phyloP scores from a whole-genome alignment of 2,329 filamentous ascomycete genomes.

The Bipolaris sorokiniana region DNA sequence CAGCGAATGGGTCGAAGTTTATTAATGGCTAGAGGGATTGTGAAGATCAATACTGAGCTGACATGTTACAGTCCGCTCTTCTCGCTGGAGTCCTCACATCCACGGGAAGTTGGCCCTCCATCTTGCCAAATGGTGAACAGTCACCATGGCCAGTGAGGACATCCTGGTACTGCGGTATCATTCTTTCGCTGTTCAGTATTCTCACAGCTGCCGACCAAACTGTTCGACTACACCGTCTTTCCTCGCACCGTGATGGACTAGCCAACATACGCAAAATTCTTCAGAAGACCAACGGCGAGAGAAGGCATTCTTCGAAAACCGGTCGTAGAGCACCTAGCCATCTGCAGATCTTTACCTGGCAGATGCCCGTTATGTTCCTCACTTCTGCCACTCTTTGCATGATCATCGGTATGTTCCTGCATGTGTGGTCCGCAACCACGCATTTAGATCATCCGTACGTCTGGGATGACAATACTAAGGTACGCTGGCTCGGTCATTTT shows the following conservation, averaged over 20 bases:
- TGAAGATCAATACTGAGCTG: neutral
- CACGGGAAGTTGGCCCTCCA: conserved; percentile 53
- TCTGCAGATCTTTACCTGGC: conserved; percentile 47
- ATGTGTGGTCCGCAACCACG: conserved; percentile 47
- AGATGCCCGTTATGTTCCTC: conserved; percentile 49
- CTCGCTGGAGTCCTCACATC: conserved; percentile 51
- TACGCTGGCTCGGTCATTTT: conserved; percentile 2
- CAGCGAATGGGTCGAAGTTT: neutral
- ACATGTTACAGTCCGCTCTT: conserved; percentile 41
- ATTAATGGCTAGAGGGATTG: neutral
- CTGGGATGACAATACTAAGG: conserved; percentile 45
- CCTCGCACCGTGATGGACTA: conserved; percentile 50
- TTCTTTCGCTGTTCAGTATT: conserved; percentile 60
- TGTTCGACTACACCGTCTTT: conserved; percentile 52
- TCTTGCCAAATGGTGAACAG: conserved; percentile 46
- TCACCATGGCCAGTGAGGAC: conserved; percentile 53
- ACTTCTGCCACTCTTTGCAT: conserved; percentile 45
- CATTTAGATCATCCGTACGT: conserved; percentile 28
- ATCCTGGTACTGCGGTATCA: conserved; percentile 53
- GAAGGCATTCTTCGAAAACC: conserved; percentile 23
- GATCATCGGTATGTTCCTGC: conserved; percentile 49
- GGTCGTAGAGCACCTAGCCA: conserved; percentile 33
- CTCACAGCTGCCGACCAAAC: conserved; percentile 54
- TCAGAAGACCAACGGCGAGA: conserved; percentile 32
- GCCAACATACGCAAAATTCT: conserved; percentile 46